These are phyloP conservation scores for Fusarium luffae DNA, from an alignment of 2,329 filamentous ascomycete species.

Conservation along the genomic window DNA sequence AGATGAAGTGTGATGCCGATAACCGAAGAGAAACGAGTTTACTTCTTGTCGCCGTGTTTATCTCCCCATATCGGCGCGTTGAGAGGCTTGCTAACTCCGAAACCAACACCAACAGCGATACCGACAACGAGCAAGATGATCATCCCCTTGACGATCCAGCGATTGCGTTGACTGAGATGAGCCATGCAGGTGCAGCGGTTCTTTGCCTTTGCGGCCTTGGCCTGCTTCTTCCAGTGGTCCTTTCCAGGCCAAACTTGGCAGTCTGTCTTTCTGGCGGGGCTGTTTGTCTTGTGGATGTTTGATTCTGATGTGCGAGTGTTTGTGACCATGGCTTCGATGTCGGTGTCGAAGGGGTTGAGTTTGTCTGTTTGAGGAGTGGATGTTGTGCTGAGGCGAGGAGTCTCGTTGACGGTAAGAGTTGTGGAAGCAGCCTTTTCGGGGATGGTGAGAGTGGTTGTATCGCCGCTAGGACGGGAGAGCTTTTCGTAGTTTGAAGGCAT, in stretches of 20 bases:
- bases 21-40: conserved; percentile 7
- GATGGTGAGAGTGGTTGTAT: conserved; percentile 35
- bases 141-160: conserved; percentile 58
- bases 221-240: conserved; percentile 69
- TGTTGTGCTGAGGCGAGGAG: conserved; percentile 51
- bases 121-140: conserved; percentile 65
- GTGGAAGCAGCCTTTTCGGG: conserved; percentile 49
- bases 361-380: conserved; percentile 59
- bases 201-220: conserved; percentile 65
- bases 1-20: conserved; percentile 24
- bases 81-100: conserved; percentile 70
- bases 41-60: conserved; percentile 42
- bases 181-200: conserved; percentile 64
- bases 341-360: conserved; percentile 67
- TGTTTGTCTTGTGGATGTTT: conserved; percentile 49
- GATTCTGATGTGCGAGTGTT: conserved; percentile 35
- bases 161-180: conserved; percentile 63
- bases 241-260: conserved; percentile 70
- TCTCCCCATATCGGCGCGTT: conserved; percentile 68
- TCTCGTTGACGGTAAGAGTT: conserved; percentile 39
- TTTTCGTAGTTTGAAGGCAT: conserved; percentile 47
- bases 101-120: conserved; percentile 65
- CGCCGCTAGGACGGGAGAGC: conserved; percentile 40
- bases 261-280: conserved; percentile 55
- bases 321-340: conserved; percentile 65